These are phyloP conservation scores for Pestalotiopsis sp. DNA, from an alignment of 2,329 filamentous ascomycete genomes.

Conservation along the genomic window DNA sequence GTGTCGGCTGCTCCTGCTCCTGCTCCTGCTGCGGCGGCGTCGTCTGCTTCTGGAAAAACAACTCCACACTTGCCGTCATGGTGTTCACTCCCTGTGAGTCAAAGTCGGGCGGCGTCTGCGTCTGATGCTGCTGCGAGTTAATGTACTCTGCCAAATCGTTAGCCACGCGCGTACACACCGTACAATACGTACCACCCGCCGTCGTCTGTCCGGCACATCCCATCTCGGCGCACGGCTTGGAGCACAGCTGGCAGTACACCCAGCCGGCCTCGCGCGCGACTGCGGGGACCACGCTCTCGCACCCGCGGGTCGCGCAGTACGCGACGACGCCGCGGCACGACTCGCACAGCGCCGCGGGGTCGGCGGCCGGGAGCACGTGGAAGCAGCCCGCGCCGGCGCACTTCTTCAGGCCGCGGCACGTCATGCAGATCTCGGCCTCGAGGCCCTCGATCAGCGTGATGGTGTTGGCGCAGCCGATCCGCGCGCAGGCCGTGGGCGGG, in stretches of 20 bases:
- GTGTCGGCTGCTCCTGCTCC: no score
- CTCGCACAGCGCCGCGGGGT: not conserved
- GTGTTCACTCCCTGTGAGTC: no score
- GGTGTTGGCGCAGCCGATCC: not conserved
- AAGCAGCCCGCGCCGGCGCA: not conserved
- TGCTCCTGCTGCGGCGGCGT: no score
- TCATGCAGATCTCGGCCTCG: not conserved
- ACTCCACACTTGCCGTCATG: no score
- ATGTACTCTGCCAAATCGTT: not conserved
- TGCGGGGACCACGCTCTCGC: not conserved
- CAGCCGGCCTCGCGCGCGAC: not conserved
- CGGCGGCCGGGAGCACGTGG: not conserved
- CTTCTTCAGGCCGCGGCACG: not conserved
- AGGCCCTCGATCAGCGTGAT: not conserved
- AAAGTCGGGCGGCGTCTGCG: no score
- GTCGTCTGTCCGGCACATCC: not conserved
- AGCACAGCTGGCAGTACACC: not conserved
- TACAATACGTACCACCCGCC: not conserved
- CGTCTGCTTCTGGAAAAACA: no score
- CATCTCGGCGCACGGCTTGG: not conserved
- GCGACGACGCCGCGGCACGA: not conserved
- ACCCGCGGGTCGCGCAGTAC: not conserved
- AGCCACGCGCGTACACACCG: not conserved
- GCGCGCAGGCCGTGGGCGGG: not conserved
- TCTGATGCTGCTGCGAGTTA: no score